Base-by-base conservation (phyloP, 2,329 filamentous ascomycete species). In the Leptoxyphium fumago region DNA sequence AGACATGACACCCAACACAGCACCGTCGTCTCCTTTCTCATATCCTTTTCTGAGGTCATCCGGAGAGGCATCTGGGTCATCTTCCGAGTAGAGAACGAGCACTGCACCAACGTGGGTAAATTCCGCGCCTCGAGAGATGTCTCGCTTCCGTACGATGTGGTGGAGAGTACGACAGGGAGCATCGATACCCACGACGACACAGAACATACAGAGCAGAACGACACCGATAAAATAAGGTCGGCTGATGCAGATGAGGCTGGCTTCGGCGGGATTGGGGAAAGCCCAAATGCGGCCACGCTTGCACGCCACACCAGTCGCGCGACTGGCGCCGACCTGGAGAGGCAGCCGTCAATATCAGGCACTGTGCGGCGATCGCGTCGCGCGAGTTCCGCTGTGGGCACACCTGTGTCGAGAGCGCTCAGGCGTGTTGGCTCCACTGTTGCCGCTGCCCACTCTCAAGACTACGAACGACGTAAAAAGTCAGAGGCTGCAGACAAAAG, bases 1-100 rank as follows among this genome's bases (percentile, higher is more conserved):
- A 79, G 80, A 1, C 68, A 81, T 48, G 73, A 94, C 55, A 64
- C 80, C 0, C 87, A 95, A 56, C 88, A 96, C 61, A 89, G 82
- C 1, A 83, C 84, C 2, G 61, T 87, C 2, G 74, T 87, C 5
- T 87, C 84, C 1, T 96, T 96, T 62, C 52, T 83, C 28, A 77
- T 95, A 13, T 73, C 76, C 1, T 66, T 95, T 2, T 76, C 80
- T 8, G 91, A 98, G 61, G 77, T 94, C 17, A 72, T 76, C n/a
- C 78, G 91, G 29, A 72, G 91, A 59, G 88, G 86, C 48, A 77
- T 95, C 58, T 98, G 91, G 91, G 80, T 82, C 0, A 70, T 96
- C 3, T 83, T 98, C 61, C 84, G 91, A 36, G 88, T 98, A 21
- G 91, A 98, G 63, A 98, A 98, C 61, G 91, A 98, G 56, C 91